Percentiles rank a stretch among this genome's conserved stretches.
These are phyloP conservation scores for Cornus florida DNA, from an alignment of 148 eudicot genomes.

Conservation along the genomic window DNA sequence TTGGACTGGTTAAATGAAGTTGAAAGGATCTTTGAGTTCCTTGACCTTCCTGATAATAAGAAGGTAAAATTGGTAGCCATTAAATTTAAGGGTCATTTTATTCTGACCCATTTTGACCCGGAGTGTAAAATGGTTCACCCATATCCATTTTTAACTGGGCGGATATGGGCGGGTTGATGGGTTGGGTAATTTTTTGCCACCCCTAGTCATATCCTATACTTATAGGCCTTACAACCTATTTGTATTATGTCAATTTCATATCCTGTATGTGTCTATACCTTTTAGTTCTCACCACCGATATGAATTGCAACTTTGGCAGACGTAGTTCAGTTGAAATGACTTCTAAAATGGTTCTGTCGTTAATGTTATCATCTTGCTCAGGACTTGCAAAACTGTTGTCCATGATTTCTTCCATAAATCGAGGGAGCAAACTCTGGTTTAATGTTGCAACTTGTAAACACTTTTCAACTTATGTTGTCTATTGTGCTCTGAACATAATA, in stretches of 20 bases:
- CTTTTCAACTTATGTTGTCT: background rate
- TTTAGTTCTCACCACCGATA: background rate
- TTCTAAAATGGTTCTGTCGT: background rate
- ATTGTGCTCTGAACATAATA: slow-evolving; percentile 5
- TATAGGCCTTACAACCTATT: background rate
- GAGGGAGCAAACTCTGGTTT: background rate
- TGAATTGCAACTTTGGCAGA: background rate
- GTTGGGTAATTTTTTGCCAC: no score
- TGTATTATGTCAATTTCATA: background rate
- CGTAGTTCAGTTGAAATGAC: background rate
- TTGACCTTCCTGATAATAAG: no score
- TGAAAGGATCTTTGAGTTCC: no score
- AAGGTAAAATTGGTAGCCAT: no score
- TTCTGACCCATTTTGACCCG: no score
- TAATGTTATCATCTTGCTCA: background rate
- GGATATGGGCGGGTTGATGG: no score
- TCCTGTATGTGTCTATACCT: background rate
- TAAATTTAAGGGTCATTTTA: no score
- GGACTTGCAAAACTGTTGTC: no score
- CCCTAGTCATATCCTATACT: no score
- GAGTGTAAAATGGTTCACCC: no score
- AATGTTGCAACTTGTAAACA: background rate
- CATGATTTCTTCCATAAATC: background rate
- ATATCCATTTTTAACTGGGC: no score
- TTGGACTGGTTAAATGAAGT: no score